phyloP scores from a whole-genome alignment of 2,329 filamentous ascomycete genomes.

The Ramularia endophylla region DNA sequence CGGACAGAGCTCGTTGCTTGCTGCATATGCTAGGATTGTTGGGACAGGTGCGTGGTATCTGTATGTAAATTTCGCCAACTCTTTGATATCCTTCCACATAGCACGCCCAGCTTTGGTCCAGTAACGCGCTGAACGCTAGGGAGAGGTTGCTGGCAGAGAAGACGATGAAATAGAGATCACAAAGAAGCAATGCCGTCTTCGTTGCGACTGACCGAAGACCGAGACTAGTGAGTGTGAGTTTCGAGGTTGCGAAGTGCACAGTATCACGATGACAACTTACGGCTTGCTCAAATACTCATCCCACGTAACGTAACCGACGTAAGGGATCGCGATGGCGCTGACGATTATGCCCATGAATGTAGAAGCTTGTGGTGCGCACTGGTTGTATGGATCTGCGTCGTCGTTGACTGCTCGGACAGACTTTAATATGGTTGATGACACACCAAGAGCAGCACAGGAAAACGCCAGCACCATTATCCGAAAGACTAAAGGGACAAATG shows the following conservation, averaged over 20 bases:
- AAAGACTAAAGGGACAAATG: slow-evolving; percentile 78
- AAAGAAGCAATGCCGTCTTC: slow-evolving; percentile 82
- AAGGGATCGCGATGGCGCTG: slow-evolving; percentile 81
- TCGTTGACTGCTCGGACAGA: slow-evolving; percentile 33
- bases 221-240: slow-evolving; percentile 39
- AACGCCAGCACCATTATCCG: slow-evolving; percentile 77
- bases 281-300: slow-evolving; percentile 96
- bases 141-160: slow-evolving; percentile 93
- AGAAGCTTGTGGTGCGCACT: slow-evolving; percentile 50
- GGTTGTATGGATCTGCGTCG: slow-evolving; percentile 24
- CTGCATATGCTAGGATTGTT: slow-evolving; percentile 47
- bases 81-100: slow-evolving; percentile 21
- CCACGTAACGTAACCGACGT: slow-evolving; percentile 88
- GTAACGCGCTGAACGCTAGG: slow-evolving; percentile 79
- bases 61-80: slow-evolving; percentile 11
- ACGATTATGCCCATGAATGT: slow-evolving; percentile 85
- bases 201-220: slow-evolving; percentile 76
- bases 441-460: slow-evolving; percentile 71
- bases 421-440: slow-evolving; percentile 69
- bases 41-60: slow-evolving; percentile 29
- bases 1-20: slow-evolving; percentile 65
- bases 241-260: neutral
- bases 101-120: slow-evolving; percentile 53
- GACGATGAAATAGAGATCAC: slow-evolving; percentile 94
- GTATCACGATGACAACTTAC: slow-evolving; percentile 22